Conservation (phyloP, 306 rosid genomes). For the Medicago arabica region DNA sequence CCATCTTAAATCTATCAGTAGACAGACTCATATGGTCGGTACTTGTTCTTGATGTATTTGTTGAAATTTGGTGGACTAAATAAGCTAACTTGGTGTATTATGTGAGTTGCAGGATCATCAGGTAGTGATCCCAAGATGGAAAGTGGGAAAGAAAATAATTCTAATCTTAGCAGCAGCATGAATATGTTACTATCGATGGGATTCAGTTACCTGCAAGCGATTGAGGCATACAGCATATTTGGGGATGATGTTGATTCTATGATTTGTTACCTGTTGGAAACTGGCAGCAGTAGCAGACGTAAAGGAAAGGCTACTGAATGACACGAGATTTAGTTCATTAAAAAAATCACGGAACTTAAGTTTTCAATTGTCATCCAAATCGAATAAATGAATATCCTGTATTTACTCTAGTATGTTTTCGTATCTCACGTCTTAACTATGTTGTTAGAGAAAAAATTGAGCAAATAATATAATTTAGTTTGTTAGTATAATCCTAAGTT, state of each 20-base stretch:
- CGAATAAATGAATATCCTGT: constrained; percentile 27
- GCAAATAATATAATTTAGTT: background rate
- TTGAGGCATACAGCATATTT: constrained; percentile 90
- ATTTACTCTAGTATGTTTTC: constrained; percentile 8
- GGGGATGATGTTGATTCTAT: constrained; percentile 97
- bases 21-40: background rate
- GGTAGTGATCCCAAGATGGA: constrained; percentile 58
- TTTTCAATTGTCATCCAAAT: constrained; percentile 8
- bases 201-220: constrained; percentile 81
- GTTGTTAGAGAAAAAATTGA: background rate
- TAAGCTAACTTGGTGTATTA: constrained; percentile 24
- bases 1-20: background rate
- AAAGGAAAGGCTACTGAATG: constrained; percentile 96
- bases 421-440: background rate
- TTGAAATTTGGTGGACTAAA: background rate
- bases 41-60: background rate
- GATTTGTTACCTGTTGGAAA: constrained; percentile 86
- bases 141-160: constrained; percentile 52
- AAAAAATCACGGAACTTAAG: background rate
- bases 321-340: background rate
- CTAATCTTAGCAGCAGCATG: constrained; percentile 68
- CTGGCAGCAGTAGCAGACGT: constrained; percentile 75
- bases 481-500: background rate
- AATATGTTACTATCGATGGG: constrained; percentile 84
- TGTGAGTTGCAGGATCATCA: constrained; percentile 58